Evolutionary conservation across 352 stramenopile species (phyloP).

Genomic region (Aphanomyces invadans): DNA sequence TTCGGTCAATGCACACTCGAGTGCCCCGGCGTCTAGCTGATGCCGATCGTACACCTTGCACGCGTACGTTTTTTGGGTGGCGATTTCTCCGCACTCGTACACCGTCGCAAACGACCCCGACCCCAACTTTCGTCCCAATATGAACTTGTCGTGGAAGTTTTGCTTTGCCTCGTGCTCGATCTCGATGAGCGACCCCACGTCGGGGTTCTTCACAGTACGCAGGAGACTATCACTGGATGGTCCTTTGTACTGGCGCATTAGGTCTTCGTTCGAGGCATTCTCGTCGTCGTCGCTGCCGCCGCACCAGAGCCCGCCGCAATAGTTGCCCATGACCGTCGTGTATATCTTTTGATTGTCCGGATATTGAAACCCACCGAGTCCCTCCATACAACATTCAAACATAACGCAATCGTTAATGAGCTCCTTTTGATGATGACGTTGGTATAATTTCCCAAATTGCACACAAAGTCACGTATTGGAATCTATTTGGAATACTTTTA

Average conservation of each 20-base stretch:
- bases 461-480: too few species aligned
- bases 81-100: constrained; percentile 41
- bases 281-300: background rate
- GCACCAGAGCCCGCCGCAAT: background rate
- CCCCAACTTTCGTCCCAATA: constrained; percentile 73
- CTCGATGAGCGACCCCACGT: constrained; percentile 3
- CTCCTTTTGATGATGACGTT: too few species aligned
- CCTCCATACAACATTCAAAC: too few species aligned
- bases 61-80: constrained; percentile 57
- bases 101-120: constrained; percentile 85
- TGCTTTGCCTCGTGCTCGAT: constrained; percentile 11
- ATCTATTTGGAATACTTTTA: background rate
- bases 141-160: constrained; percentile 8
- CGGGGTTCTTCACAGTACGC: background rate
- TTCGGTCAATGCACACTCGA: constrained; percentile 26
- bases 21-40: background rate
- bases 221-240: constrained; percentile 7
- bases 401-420: too few species aligned
- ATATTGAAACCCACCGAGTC: too few species aligned
- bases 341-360: background rate
- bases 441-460: too few species aligned
- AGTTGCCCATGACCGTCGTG: background rate
- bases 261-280: background rate
- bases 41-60: constrained; percentile 23
- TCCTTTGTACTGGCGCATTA: background rate